Conservation (phyloP, 2,329 filamentous ascomycete genomes). For the Exutisphaerella laricina region DNA sequence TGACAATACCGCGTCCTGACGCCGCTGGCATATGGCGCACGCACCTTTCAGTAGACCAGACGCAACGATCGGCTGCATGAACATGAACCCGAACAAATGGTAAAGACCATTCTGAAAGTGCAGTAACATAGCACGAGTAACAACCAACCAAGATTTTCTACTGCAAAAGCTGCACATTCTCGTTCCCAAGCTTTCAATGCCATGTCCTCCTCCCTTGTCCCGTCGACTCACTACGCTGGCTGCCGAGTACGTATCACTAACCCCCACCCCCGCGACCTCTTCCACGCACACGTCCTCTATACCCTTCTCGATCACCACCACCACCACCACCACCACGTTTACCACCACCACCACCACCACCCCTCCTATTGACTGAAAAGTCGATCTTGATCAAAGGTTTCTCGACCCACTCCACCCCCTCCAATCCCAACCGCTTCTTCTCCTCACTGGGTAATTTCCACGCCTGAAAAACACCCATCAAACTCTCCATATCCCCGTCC, state of each 20-base stretch:
- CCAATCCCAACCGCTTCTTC: constrained; percentile 52
- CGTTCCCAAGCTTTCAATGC: too few relatives aligned
- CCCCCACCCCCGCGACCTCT: constrained; percentile 8
- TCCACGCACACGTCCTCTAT: constrained; percentile 6
- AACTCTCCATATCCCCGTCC: constrained; percentile 26
- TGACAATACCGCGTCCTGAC: too few relatives aligned
- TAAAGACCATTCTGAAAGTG: too few relatives aligned
- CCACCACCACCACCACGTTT: constrained; percentile 6
- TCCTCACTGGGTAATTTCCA: constrained; percentile 59
- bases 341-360: constrained; percentile 32
- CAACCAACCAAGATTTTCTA: too few relatives aligned
- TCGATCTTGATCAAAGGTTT: constrained; percentile 61
- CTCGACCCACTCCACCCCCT: constrained; percentile 59
- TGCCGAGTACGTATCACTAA: constrained; percentile 7
- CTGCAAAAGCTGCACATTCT: too few relatives aligned
- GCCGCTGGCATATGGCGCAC: too few relatives aligned
- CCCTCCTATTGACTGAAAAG: constrained; percentile 50
- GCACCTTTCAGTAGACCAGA: too few relatives aligned
- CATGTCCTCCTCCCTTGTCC: too few relatives aligned
- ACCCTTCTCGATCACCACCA: constrained; percentile 7
- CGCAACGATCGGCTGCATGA: too few relatives aligned
- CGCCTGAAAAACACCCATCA: constrained; percentile 62
- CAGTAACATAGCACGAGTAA: too few relatives aligned
- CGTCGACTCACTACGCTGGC: constrained; percentile 13
- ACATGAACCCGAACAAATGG: too few relatives aligned